Conservation (phyloP, 805 yeast species). For the Candida montana region DNA sequence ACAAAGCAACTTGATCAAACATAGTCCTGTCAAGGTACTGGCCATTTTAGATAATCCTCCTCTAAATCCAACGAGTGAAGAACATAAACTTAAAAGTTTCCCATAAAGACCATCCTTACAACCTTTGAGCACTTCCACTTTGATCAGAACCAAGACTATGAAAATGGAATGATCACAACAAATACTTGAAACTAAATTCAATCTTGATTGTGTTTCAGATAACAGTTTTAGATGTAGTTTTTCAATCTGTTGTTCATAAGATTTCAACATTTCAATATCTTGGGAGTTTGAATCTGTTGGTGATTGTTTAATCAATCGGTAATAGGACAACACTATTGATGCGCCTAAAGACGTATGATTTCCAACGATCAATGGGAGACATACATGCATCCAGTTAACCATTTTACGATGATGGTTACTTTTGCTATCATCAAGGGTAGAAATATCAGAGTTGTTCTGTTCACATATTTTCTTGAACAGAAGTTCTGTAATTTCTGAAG, state of each 20-base stretch:
- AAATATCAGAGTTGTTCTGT: neutral
- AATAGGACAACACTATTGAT: neutral
- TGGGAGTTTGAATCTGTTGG: neutral
- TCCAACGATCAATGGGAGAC: constrained; percentile 1
- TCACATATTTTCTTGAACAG: neutral
- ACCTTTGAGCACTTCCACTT: constrained; percentile 1
- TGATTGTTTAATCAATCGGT: neutral
- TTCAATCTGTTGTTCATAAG: neutral
- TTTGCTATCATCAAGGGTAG: no score
- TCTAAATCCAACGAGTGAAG: neutral
- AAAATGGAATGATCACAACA: constrained; percentile 1
- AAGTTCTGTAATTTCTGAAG: neutral
- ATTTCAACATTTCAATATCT: neutral
- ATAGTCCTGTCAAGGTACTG: neutral
- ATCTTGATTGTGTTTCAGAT: neutral
- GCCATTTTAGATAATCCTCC: constrained; percentile 1
- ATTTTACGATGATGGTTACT: no score
- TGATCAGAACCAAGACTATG: neutral
- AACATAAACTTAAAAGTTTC: neutral
- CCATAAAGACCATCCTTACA: neutral
- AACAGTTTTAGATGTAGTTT: neutral
- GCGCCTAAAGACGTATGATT: neutral
- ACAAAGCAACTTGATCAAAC: neutral
- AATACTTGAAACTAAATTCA: neutral
- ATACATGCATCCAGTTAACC: constrained; percentile 2